Percentiles rank a stretch among this genome's conserved stretches.
Evolutionary conservation across 768 basidiomycete species (phyloP).

Genomic region (Lactifluus piperatus): DNA sequence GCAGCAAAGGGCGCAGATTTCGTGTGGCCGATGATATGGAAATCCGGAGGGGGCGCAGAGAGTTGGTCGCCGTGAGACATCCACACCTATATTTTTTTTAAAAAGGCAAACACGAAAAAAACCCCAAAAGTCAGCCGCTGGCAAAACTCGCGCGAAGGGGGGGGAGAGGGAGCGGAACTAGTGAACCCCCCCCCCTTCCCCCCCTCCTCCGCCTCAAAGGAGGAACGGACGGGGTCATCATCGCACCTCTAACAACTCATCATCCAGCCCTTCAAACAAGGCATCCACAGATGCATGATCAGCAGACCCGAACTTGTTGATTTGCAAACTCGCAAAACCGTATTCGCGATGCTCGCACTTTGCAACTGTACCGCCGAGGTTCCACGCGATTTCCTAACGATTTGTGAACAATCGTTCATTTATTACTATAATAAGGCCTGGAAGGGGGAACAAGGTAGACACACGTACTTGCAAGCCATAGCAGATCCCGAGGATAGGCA

Average conservation of each 20-base stretch:
- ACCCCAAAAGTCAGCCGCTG: not conserved
- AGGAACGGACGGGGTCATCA: too few species aligned
- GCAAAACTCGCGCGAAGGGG: too few species aligned
- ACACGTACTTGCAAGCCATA: conserved; percentile 88
- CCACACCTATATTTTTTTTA: too few species aligned
- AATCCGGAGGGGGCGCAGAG: conserved; percentile 68
- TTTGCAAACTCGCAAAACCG: conserved; percentile 77
- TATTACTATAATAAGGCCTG: too few species aligned
- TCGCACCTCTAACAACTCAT: conserved; percentile 78
- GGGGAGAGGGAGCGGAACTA: too few species aligned
- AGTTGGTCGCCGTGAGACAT: conserved; percentile 99
- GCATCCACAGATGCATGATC: conserved; percentile 47
- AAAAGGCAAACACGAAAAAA: not conserved
- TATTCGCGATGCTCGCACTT: conserved; percentile 92
- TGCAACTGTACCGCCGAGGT: conserved; percentile 73
- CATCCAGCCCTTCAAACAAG: conserved; percentile 80
- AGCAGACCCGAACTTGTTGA: conserved; percentile 53
- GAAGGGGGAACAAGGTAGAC: too few species aligned
- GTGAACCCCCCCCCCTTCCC: too few species aligned
- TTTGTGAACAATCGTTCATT: too few species aligned
- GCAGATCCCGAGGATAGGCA: conserved; percentile 94
- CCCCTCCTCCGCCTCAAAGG: too few species aligned
- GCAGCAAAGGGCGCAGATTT: conserved; percentile 86
- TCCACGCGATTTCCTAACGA: conserved; percentile 98
- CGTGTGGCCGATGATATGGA: conserved; percentile 84